Evolutionary conservation across 106 monocot genomes (phyloP).

Genomic region (Dendrobium nobile): DNA sequence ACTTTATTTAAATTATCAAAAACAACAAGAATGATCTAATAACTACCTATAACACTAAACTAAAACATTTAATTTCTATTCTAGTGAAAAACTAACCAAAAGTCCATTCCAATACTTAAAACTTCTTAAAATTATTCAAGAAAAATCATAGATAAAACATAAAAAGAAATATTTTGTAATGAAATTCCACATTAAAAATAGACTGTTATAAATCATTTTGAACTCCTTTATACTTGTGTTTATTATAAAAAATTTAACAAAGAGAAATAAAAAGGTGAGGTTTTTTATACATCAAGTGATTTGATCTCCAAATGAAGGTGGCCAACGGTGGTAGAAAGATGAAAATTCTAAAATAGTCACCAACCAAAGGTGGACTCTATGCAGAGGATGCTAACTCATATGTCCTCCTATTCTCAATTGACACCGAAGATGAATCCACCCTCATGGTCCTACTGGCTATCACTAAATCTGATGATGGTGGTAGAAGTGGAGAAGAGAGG

Average conservation of each 20-base stretch:
- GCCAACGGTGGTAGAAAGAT: slow-evolving; percentile 8
- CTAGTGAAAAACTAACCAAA: neutral
- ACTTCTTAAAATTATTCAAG: neutral
- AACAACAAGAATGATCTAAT: neutral
- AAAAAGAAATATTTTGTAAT: neutral
- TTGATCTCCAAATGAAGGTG: slow-evolving; percentile 13
- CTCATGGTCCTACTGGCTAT: neutral
- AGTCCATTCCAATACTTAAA: neutral
- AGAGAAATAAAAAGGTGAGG: neutral
- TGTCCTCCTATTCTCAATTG: neutral
- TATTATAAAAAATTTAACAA: neutral
- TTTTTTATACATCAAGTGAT: slow-evolving; percentile 7
- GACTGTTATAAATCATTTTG: neutral
- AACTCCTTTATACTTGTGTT: neutral
- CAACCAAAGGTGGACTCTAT: neutral
- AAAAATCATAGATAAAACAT: neutral
- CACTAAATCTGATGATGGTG: neutral
- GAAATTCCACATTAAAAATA: neutral
- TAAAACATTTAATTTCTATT: neutral
- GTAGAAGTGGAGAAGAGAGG: neutral
- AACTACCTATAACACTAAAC: neutral
- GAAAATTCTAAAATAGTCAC: slow-evolving; percentile 10
- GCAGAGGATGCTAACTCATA: neutral
- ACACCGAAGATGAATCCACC: neutral
- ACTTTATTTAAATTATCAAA: neutral